Conservation (phyloP, 192 early-diverging fungal species). For the Coemansia sp. region DNA sequence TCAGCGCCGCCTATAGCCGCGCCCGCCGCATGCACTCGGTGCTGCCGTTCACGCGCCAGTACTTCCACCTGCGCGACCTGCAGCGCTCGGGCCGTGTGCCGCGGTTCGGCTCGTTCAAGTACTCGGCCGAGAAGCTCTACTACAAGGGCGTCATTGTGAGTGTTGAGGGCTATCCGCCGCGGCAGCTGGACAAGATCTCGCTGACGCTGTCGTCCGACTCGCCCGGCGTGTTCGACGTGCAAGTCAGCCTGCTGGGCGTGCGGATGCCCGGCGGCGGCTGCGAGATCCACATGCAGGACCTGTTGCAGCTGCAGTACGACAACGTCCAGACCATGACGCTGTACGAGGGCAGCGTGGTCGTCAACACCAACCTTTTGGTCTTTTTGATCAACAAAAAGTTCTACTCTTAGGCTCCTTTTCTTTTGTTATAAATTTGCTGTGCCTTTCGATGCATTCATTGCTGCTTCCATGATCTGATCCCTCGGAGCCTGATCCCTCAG, state of each 20-base stretch:
- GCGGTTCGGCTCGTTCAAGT: constrained; percentile 97
- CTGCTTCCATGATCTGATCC: neutral
- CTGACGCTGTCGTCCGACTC: constrained; percentile 91
- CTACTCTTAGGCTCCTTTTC: constrained; percentile 24
- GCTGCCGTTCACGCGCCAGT: constrained; percentile 91
- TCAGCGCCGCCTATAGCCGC: constrained; percentile 57
- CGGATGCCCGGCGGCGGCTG: constrained; percentile 62
- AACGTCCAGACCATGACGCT: constrained; percentile 86
- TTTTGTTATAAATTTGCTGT: constrained; percentile 1
- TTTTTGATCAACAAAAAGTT: constrained; percentile 98
- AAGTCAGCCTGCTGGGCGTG: constrained; percentile 74
- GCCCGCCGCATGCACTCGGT: constrained; percentile 53
- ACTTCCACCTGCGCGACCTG: constrained; percentile 87
- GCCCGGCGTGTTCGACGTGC: constrained; percentile 84
- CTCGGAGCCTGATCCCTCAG: too few relatives aligned
- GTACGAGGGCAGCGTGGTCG: constrained; percentile 86
- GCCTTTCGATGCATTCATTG: neutral
- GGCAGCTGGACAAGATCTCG: constrained; percentile 84
- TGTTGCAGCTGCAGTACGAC: constrained; percentile 93
- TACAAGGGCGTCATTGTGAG: constrained; percentile 90
- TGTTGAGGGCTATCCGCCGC: constrained; percentile 75
- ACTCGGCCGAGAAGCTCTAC: constrained; percentile 87
- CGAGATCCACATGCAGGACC: constrained; percentile 87
- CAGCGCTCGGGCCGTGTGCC: constrained; percentile 85
- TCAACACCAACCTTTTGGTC: constrained; percentile 95